Evolutionary conservation across 2,329 filamentous ascomycete species (phyloP), one percentile per base, ranked within the genome.

Genomic region (Beauveria varroae): DNA sequence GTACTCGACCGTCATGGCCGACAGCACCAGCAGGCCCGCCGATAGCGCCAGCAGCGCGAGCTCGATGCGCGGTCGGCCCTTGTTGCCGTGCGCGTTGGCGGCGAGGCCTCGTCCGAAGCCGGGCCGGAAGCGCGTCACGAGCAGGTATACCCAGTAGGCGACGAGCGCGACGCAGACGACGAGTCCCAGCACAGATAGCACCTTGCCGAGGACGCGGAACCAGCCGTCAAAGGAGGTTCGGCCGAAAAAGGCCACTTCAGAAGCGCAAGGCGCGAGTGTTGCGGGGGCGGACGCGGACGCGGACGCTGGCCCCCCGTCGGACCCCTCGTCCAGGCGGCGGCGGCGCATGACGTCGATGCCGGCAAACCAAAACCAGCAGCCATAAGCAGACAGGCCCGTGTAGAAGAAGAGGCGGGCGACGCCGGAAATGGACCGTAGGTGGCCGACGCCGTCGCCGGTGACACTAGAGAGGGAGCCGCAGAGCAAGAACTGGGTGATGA

Each of bases 391-490:
- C 3, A 69, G 41, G 7, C 63, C 67, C 5, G 53, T 61, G 60
- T 69, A 68, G 47, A 69, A 67, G 34, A 66, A 5, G 28, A 66
- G 26, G 14, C 67, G 65, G n/a, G 66, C 61, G 28, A 65, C 53
- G 63, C 67, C 67, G 3, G 67, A 66, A 5, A 66, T 30, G 46
- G 63, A 60, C 10, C 62, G 61, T 7, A 67, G 62, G 49, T 67
- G 60, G 52, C 57, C 60, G 62, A 69, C 62, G 55, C 67, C 67
- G 44, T 68, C 66, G 61, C 67, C 67, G 1, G 67, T 68, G 7
- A 69, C 50, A 62, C 68, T 68, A 14, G 65, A 68, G 5, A 68
- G 58, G 1, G 68, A 68, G 60, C 68, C 67, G 63, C 65, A 67
- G 16, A 69, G 64, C 30, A 69, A 65, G 22, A 67, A 65, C 62